Conservation (phyloP, 2,329 filamentous ascomycete genomes). For the Phialophora macrospora region DNA sequence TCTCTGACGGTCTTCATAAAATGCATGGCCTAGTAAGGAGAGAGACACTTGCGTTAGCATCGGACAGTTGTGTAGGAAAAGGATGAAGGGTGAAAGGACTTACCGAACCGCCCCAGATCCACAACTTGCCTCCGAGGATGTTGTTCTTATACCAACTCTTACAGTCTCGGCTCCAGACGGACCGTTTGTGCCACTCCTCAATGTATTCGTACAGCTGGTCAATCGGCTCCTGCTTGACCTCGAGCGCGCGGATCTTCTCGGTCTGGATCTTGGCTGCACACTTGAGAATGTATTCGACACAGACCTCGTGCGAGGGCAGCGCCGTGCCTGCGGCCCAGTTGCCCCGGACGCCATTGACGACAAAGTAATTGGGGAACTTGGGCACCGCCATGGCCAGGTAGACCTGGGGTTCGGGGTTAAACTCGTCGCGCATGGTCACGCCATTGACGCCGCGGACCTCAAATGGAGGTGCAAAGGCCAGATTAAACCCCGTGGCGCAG, state of each 20-base stretch:
- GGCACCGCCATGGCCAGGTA: conserved; percentile 25
- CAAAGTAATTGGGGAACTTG: conserved; percentile 34
- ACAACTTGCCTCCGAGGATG: conserved; percentile 23
- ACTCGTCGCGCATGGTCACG: conserved; percentile 20
- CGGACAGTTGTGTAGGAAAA: not conserved
- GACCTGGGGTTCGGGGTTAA: conserved; percentile 17
- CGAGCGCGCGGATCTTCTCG: conserved; percentile 26
- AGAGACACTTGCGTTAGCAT: not conserved
- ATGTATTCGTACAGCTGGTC: conserved; percentile 29
- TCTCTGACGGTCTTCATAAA: conserved; percentile 31
- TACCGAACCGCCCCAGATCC: conserved; percentile 28
- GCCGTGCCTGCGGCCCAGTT: conserved; percentile 21
- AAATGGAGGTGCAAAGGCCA: conserved; percentile 26
- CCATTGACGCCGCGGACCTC: conserved; percentile 18
- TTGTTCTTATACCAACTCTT: conserved; percentile 25
- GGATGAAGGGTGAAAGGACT: not conserved
- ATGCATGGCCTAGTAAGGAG: conserved; percentile 17
- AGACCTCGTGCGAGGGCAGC: conserved; percentile 22
- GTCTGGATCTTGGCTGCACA: conserved; percentile 25
- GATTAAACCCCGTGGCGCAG: conserved; percentile 53
- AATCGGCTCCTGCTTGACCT: conserved; percentile 20
- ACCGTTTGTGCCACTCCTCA: conserved; percentile 29
- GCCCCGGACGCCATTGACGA: conserved; percentile 23
- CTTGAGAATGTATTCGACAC: conserved; percentile 29
- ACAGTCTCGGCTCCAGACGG: not conserved